Evolutionary conservation across 805 yeast genomes (phyloP), one percentile per base, ranked within the genome.

Genomic region (Candida ovalis): DNA sequence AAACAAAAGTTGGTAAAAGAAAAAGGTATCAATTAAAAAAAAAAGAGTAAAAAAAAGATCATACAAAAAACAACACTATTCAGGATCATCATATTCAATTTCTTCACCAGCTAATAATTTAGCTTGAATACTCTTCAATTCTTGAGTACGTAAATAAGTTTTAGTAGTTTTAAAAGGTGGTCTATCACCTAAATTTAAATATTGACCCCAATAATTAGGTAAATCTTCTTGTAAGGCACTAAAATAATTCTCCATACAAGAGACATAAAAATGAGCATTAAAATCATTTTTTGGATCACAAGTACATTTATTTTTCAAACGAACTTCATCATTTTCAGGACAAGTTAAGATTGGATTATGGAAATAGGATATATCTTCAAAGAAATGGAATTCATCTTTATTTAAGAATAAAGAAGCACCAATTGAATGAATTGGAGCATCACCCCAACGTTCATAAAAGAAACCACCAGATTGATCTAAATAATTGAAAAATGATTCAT

Each of bases 401-500:
- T 23, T 24, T 52, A 78, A 58, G 61, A 81, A 76, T 46, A 78
- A 64, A 1, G 80, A 68, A 8, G 75, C 84, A 13, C 80, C 86
- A 51, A 81, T 71, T 7, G 84, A 75, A 61, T 81, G 86, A 43
- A 81, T 75, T 4, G 86, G 86, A 1, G 86, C 86, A 62, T 81
- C 86, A 38, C 86, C 86, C 86, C 86, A 81, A 64, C 86, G 72
- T 63, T 81, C 86, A 65, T 81, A 81, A 66, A 78, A 81, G 63
- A 81, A 81, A 23, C 84, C 84, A 46, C 84, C 84, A 4, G 75
- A 69, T 47, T 71, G 60, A 65, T 81, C 86, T 53, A 81, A 70
- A 55, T 70, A 62, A 28, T 79, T 75, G 59, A 81, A 81, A 63
- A 73, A 81, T 52, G 70, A 67, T 40, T 58, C 54, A 64, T 81